These are phyloP conservation scores for Zymoseptoria pseudotritici DNA, from an alignment of 2,329 filamentous ascomycete genomes.

Conservation along the genomic window DNA sequence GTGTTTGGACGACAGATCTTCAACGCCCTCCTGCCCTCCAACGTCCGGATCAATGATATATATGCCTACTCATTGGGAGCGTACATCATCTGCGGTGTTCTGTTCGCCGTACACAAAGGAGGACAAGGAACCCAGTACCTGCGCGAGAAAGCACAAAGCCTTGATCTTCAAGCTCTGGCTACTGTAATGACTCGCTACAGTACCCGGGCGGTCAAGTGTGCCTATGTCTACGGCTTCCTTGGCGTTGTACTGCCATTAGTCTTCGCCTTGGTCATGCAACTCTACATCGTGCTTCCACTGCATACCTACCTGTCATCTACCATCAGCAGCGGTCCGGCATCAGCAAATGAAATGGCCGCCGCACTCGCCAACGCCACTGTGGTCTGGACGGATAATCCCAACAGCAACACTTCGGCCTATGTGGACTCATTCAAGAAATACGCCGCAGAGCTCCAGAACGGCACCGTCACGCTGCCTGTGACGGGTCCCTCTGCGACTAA, in stretches of 20 bases:
- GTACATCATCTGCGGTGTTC: conserved; percentile 64
- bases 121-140: conserved; percentile 3
- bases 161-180: conserved; percentile 21
- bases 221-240: conserved; percentile 70
- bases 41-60: conserved; percentile 80
- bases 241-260: conserved; percentile 73
- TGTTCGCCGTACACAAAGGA: conserved; percentile 46
- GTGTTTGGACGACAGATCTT: conserved; percentile 77
- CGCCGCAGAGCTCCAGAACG: not conserved
- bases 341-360: not conserved
- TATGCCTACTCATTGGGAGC: conserved; percentile 92
- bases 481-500: conserved; percentile 10
- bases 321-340: not conserved
- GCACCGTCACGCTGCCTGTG: not conserved
- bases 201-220: conserved; percentile 43
- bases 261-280: conserved; percentile 71
- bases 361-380: not conserved
- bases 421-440: not conserved
- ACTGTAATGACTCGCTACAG: conserved; percentile 16
- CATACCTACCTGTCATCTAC: conserved; percentile 60
- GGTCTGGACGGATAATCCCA: not conserved
- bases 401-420: not conserved
- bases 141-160: conserved; percentile 10
- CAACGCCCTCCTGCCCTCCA: conserved; percentile 60
- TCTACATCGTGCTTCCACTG: conserved; percentile 81